phyloP scores from a whole-genome alignment of 352 stramenopile genomes.

The Globisporangium perplexum region DNA sequence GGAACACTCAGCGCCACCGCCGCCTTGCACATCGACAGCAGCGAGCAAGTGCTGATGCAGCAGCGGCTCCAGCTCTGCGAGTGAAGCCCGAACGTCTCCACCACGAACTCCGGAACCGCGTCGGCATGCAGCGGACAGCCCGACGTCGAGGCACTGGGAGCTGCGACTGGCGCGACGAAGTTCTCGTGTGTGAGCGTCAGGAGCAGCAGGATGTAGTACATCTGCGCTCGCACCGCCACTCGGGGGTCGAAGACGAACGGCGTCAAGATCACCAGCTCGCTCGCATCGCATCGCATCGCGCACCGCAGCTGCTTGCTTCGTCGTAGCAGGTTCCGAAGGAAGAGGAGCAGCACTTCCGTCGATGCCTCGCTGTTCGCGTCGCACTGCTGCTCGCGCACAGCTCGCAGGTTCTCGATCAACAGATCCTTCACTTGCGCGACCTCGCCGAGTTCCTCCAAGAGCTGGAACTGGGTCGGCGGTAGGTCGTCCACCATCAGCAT shows the following conservation, averaged over 20 bases:
- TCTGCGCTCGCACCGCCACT: constrained; percentile 32
- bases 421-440: constrained; percentile 10
- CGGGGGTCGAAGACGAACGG: constrained; percentile 37
- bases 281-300: constrained; percentile 19
- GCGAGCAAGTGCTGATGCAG: constrained; percentile 16
- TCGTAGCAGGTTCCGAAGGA: constrained; percentile 38
- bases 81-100: constrained; percentile 37
- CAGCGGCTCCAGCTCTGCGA: constrained; percentile 31
- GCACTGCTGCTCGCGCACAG: neutral
- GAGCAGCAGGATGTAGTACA: constrained; percentile 58
- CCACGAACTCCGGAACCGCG: constrained; percentile 7
- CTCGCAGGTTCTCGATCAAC: constrained; percentile 4
- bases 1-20: too few species aligned
- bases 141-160: neutral
- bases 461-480: constrained; percentile 5
- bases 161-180: constrained; percentile 12
- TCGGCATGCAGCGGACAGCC: neutral
- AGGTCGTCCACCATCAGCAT: constrained; percentile 19
- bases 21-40: constrained; percentile 3
- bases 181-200: constrained; percentile 48
- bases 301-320: constrained; percentile 30
- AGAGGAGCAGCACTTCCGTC: constrained; percentile 18
- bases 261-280: constrained; percentile 19
- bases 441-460: constrained; percentile 16
- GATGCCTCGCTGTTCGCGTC: constrained; percentile 5